Base-by-base conservation (phyloP, 2,329 filamentous ascomycete genomes). In the Claviceps africana region DNA sequence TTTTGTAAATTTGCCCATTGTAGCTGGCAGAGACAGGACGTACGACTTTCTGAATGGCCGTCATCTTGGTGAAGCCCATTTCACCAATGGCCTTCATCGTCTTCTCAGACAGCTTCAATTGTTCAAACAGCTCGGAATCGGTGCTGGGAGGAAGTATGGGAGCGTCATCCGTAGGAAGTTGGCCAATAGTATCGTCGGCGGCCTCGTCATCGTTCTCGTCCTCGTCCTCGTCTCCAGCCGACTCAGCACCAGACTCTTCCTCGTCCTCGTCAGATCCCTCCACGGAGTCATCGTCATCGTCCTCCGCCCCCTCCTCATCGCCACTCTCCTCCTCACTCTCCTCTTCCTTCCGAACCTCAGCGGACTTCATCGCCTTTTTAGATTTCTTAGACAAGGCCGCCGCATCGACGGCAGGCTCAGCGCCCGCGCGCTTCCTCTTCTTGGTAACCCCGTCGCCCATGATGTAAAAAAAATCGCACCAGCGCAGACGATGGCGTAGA, bases 31-130 rank as follows among this genome's bases (percentile, higher is more conserved):
- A 21, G 19, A 28, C 22, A 45, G 19, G 22, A 60, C 64, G 37
- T 55, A 66, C 64, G 50, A 86, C 79, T 60, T 82, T 79, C 69
- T 97, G 93, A 59, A 97, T 96, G 66, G 93, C 87, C 1, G 93
- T 97, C 90, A 98, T 96, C 47, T 78, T 90, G 63, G 86, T 83
- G 65, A 97, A 96, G 15, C 86, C 86, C 91, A 98, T 97, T 57
- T 86, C 87, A 53, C 83, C 64, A 60, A 96, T 89, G 9, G 89
- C 90, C 70, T 85, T 82, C 77, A 90, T 85, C 0, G 89, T 96
- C 69, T 87, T 89, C 25, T 90, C 85, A 1, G 88, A 93, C 11
- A 98, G 77, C 51, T 86, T 86, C 56, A 98, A 74, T 58, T 97
- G 85, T 35, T 80, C 71, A 64, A 96, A 95, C 50, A 82, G 81